Evolutionary conservation across 78 protist genomes (phyloP), one percentile per base, ranked within the genome.

Genomic region (Anaeramoeba ignava): DNA sequence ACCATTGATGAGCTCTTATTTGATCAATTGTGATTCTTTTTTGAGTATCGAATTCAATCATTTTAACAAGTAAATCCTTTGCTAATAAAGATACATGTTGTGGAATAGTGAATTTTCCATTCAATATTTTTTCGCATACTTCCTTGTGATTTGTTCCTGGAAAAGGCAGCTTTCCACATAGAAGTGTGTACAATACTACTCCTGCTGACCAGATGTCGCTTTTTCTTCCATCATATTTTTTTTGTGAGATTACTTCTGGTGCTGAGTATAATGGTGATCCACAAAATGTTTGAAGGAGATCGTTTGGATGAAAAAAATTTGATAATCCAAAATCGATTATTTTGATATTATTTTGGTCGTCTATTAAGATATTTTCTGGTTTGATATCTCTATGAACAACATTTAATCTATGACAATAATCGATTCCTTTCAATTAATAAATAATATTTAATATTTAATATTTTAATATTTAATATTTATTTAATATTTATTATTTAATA

Each of bases 131-230:
- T n/a, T 37, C 42, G 73, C 80, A 89, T 12, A 89, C 40, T 68
- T 40, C 82, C 34, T 42, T 39, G 38, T 83, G 78, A 42, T 81
- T 41, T 36, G 27, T n/a, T 39, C 84, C 89, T 40, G 86, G 88
- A 68, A 89, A 89, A 39, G 91, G 91, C 34, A 89, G 68, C 54
- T 8, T 83, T 23, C 91, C 91, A 82, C 82, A 83, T 1, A 88
- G 41, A 37, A 90, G 1, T 17, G 84, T 86, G 38, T 78, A 90
- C n/a, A 90, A 83, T 0, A 93, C 89, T 3, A 95, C 98, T 27
- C 98, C 98, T 81, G 91, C 82, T 39, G 89, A 84, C 98, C 98
- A 95, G 40, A 93, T 80, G 79, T 95, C 98, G n/a, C n/a, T n/a
- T n/a, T n/a, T n/a, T n/a, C n/a, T n/a, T n/a, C n/a, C n/a, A n/a